phyloP scores from a whole-genome alignment of 345 rosid species.

The Aquilaria malaccensis region DNA sequence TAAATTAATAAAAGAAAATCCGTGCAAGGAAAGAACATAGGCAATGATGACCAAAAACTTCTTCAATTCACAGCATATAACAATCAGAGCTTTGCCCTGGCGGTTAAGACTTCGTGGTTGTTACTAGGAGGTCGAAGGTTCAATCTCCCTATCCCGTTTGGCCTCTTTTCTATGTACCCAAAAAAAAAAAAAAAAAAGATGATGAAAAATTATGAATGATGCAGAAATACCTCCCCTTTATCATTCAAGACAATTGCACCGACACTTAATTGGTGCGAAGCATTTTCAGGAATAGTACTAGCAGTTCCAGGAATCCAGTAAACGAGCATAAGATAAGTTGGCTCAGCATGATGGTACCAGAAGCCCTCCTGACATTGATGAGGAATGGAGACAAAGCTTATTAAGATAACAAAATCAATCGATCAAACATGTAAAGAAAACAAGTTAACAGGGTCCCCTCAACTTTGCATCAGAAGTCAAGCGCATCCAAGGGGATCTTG shows the following conservation, averaged over 20 bases:
- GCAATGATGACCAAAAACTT: too few relatives aligned
- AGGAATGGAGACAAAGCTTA: neutral
- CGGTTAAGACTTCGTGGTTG: neutral
- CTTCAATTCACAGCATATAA: too few relatives aligned
- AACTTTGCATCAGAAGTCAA: too few relatives aligned
- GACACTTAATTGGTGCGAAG: slow-evolving; percentile 61
- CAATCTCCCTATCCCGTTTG: too few relatives aligned
- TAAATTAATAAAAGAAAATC: too few relatives aligned
- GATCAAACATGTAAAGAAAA: neutral
- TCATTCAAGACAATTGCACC: slow-evolving; percentile 73
- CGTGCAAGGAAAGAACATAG: too few relatives aligned
- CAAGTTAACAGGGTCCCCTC: neutral
- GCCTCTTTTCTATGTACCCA: too few relatives aligned
- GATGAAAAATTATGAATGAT: neutral
- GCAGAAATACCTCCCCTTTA: slow-evolving; percentile 52
- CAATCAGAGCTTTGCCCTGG: neutral
- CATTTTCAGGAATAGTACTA: slow-evolving; percentile 68
- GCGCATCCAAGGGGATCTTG: too few relatives aligned
- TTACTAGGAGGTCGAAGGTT: too few relatives aligned
- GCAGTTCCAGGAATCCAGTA: slow-evolving; percentile 66
- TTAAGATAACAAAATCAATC: neutral
- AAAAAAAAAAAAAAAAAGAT: neutral
- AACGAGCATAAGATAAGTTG: slow-evolving; percentile 71
- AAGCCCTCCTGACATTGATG: slow-evolving; percentile 56
- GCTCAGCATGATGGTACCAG: slow-evolving; percentile 76